Conservation (phyloP, 331 rosid genomes). For the Pyrus hybrid region DNA sequence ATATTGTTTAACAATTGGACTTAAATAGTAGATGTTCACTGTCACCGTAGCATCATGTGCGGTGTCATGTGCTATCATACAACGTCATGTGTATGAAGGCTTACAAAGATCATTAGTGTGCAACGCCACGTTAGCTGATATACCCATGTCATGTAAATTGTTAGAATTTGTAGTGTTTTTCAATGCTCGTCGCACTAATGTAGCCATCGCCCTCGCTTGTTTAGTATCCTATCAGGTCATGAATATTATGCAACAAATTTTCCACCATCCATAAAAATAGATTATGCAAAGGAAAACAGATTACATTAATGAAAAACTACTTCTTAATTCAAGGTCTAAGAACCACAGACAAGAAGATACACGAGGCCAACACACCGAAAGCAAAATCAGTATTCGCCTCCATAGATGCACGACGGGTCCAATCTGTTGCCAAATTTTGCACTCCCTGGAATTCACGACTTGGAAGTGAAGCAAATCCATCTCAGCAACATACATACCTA, state of each 20-base stretch:
- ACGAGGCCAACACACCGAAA: not conserved
- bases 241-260: no score
- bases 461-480: not conserved
- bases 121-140: no score
- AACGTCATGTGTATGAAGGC: no score
- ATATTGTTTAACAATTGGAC: no score
- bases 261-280: not conserved
- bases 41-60: accelerated
- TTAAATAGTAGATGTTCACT: no score
- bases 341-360: not conserved
- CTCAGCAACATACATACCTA: not conserved
- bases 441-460: slow-evolving; percentile 25
- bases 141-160: no score
- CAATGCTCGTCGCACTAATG: no score
- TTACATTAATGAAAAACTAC: not conserved
- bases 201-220: no score
- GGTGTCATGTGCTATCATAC: no score
- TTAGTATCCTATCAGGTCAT: no score
- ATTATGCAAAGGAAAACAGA: not conserved
- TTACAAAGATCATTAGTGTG: no score
- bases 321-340: not conserved
- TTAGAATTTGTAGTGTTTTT: no score
- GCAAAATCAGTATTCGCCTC: not conserved
- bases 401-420: not conserved
- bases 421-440: slow-evolving; percentile 6